Evolutionary conservation across 75 land plant genomes (phyloP).

Genomic region (Selaginella tamariscina): DNA sequence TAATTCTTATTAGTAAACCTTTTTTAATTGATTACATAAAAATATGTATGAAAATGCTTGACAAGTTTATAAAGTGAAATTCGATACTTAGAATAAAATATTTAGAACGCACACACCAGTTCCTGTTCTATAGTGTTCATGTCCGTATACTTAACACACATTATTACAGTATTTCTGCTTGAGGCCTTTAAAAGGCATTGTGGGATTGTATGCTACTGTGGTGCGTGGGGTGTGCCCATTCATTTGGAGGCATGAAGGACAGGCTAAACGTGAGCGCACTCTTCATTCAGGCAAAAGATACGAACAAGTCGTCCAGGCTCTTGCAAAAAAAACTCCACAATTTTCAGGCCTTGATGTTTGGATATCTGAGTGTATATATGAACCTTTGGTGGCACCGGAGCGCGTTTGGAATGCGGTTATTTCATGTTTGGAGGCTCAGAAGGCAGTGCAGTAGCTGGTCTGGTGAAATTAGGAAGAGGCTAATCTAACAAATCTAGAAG

Average conservation of each 20-base stretch:
- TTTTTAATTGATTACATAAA: no score
- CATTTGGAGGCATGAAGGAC: neutral
- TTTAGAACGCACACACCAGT: no score
- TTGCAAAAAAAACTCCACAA: neutral
- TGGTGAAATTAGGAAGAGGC: neutral
- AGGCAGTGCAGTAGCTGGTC: neutral
- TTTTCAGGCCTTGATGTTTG: neutral
- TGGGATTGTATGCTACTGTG: slow-evolving; percentile 1
- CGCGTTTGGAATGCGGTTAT: slow-evolving; percentile 1
- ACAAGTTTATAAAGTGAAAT: no score
- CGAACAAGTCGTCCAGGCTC: neutral
- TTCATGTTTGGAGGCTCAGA: neutral
- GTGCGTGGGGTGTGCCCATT: neutral
- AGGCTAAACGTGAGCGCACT: neutral
- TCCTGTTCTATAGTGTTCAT: no score
- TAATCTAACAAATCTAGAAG: neutral
- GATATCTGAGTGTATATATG: neutral
- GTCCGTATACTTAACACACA: no score
- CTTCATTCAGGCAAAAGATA: slow-evolving; percentile 2
- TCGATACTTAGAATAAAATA: no score
- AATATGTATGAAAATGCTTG: no score
- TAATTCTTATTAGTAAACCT: no score
- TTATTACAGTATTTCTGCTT: no score
- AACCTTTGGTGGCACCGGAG: slow-evolving; percentile 4
- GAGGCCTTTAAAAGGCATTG: neutral